Percentiles rank a stretch among this genome's conserved stretches.
phyloP scores from a whole-genome alignment of 805 yeast genomes.

The Ogataea salicorniae region DNA sequence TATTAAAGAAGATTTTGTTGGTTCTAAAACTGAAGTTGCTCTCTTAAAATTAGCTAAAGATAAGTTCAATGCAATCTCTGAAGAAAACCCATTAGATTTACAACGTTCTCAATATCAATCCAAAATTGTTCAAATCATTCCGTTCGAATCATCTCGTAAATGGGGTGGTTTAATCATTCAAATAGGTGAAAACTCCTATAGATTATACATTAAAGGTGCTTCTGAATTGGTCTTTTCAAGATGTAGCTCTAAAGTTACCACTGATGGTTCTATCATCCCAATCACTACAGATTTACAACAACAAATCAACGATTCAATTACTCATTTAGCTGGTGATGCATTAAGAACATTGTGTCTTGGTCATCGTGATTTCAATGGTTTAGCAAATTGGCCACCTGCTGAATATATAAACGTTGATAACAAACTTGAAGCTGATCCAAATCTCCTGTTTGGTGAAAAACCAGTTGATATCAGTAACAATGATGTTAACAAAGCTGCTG shows the following conservation, averaged over 20 bases:
- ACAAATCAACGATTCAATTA: constrained; percentile 28
- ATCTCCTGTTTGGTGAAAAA: constrained; percentile 33
- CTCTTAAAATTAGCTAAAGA: constrained; percentile 62
- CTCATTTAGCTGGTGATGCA: constrained; percentile 66
- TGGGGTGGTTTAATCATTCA: constrained; percentile 80
- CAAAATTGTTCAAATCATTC: constrained; percentile 63
- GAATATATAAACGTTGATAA: constrained; percentile 32
- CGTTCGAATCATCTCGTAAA: constrained; percentile 89
- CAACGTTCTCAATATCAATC: constrained; percentile 35
- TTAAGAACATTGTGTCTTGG: constrained; percentile 86
- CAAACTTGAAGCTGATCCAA: constrained; percentile 39
- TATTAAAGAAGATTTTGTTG: constrained; percentile 82
- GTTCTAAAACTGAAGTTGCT: constrained; percentile 95
- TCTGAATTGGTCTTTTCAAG: constrained; percentile 75
- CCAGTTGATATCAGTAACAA: constrained; percentile 13
- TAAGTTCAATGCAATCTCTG: constrained; percentile 42
- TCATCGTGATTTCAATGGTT: constrained; percentile 58
- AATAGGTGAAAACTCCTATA: constrained; percentile 41
- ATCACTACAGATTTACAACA: constrained; percentile 29
- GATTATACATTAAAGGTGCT: constrained; percentile 85
- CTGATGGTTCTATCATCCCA: constrained; percentile 27
- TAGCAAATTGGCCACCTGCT: constrained; percentile 63
- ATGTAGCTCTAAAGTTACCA: constrained; percentile 40
- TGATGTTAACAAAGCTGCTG: constrained; percentile 17
- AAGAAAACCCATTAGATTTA: constrained; percentile 38